Percentiles rank a stretch among this genome's conserved stretches.
Evolutionary conservation across 306 rosid species (phyloP).

Genomic region (Spatholobus suberectus): DNA sequence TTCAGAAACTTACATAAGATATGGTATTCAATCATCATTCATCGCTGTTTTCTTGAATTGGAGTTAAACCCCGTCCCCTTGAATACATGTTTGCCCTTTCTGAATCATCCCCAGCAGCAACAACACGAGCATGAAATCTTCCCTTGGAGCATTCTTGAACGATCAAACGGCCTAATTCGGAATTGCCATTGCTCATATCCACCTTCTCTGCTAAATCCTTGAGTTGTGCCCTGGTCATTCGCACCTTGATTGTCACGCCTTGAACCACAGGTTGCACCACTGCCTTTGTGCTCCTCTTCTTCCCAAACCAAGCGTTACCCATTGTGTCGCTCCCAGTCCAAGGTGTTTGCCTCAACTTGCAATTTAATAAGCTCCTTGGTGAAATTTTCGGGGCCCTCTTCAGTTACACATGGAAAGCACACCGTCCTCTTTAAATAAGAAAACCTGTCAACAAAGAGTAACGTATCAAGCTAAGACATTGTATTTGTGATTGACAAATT

Average conservation of each 20-base stretch:
- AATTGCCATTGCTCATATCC: constrained; percentile 30
- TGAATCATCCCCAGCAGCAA: background rate
- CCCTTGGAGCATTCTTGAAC: constrained; percentile 51
- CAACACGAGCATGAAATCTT: constrained; percentile 43
- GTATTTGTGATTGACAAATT: constrained; percentile 37
- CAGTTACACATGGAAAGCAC: background rate
- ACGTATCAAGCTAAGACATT: background rate
- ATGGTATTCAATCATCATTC: background rate
- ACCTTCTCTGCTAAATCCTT: constrained; percentile 47
- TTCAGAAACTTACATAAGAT: background rate
- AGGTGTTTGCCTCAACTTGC: too few species aligned
- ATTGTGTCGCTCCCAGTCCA: background rate
- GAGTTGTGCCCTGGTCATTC: constrained; percentile 44
- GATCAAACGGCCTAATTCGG: constrained; percentile 45
- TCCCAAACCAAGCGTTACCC: constrained; percentile 52
- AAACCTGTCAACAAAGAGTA: background rate
- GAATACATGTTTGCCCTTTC: background rate
- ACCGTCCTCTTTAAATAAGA: constrained; percentile 32
- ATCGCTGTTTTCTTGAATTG: constrained; percentile 49
- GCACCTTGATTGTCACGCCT: constrained; percentile 54
- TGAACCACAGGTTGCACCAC: constrained; percentile 28
- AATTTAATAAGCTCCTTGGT: too few species aligned
- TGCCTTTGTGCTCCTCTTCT: background rate
- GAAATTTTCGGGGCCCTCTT: too few species aligned
- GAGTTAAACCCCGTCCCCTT: constrained; percentile 31